Base-by-base conservation (phyloP, 768 basidiomycete species). In the Pleurotus cornucopiae region DNA sequence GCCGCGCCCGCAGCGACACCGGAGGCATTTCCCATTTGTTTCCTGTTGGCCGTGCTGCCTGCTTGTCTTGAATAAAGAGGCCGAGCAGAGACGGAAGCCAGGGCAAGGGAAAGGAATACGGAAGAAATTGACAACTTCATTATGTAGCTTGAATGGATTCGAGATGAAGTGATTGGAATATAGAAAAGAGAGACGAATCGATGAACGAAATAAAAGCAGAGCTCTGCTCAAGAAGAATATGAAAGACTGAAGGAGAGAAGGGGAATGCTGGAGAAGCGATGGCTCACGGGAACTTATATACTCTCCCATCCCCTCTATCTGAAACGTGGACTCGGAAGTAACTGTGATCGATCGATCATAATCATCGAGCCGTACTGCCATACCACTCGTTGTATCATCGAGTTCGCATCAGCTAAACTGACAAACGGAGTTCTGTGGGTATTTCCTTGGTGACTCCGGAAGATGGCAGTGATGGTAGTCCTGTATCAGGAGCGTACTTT, bases 91-190 rank as follows among this genome's bases (percentile, higher is more conserved):
- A 51, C 47, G 14, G 60, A 52, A 25, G 37, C 54, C 45, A 62
- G 41, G 34, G 59, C 20, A 54, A 58, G 38, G 25, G 57, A 56
- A 39, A 63, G 47, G 25, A 63, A 37, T 9, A 54, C 45, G 16
- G 57, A 51, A 23, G 39, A 39, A 18, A 56, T 20, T 25, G 58
- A 58, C 14, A 63, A 52, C 55, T 63, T 61, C 62, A 63, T 63
- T 30, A 5, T 46, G 54, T 11, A 46, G 43, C 16, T 16, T 25
- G 47, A 16, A 20, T 30, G 21, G 20, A 38, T 25, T 12, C 20
- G 40, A 47, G 46, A 40, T 20, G 43, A 16, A 41, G 23, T 20
- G 48, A 41, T 11, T 37, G 49, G 26, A 9, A 18, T 20, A 20
- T 20, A 2, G 20, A 2, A 43, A 26, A 26, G 53, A 34, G 20